Conservation (phyloP, 331 rosid species). For the Acacia concinna region DNA sequence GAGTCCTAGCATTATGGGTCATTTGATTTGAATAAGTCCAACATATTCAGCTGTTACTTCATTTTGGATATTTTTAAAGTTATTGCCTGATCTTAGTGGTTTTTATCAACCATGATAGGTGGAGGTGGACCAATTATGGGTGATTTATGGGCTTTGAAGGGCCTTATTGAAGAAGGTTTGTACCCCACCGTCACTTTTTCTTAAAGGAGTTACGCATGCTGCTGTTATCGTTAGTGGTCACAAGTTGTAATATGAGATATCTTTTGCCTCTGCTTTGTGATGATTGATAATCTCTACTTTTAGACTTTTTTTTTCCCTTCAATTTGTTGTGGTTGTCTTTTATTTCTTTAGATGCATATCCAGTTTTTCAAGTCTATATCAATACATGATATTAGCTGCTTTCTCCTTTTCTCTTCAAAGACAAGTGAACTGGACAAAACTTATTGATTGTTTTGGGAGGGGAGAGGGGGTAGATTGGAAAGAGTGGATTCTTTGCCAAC, state of each 20-base stretch:
- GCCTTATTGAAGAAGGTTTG: constrained; percentile 87
- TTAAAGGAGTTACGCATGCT: constrained; percentile 10
- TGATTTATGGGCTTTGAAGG: constrained; percentile 98
- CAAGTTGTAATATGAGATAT: constrained; percentile 4
- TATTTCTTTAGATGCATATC: neutral
- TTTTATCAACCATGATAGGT: constrained; percentile 50
- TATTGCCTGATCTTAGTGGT: constrained; percentile 31
- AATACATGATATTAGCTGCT: neutral
- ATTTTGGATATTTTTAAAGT: neutral
- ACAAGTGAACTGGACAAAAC: neutral
- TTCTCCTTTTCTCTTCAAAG: neutral
- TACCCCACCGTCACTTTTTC: constrained; percentile 1
- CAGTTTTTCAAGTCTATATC: neutral
- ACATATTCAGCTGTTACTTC: neutral
- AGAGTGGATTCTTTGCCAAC: neutral
- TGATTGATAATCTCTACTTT: constrained; percentile 15
- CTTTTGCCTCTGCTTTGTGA: constrained; percentile 15
- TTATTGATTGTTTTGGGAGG: neutral
- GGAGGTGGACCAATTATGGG: constrained; percentile 99
- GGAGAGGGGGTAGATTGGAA: neutral
- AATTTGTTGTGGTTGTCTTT: neutral
- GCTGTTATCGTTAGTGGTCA: constrained; percentile 1
- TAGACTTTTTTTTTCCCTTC: neutral
- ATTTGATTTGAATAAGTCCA: neutral
- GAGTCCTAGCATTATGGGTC: neutral